phyloP scores from a whole-genome alignment of 2,329 filamentous ascomycete species.

The Dothistroma septosporum region DNA sequence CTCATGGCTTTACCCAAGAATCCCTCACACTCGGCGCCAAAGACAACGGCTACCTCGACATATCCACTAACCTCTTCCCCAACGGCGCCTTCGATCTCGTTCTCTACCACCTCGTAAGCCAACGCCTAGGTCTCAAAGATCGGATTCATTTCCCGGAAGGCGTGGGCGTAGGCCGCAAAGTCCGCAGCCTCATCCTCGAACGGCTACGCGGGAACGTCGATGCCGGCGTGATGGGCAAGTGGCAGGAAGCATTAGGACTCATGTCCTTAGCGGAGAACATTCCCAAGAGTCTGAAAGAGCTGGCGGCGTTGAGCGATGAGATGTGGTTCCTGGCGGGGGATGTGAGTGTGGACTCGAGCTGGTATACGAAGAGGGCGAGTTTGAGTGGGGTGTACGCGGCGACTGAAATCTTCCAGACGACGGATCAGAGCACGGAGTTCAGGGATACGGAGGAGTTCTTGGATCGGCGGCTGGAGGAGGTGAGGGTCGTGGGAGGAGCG shows the following conservation, averaged over 20 bases:
- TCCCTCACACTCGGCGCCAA: constrained; percentile 73
- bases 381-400: constrained; percentile 64
- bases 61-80: constrained; percentile 77
- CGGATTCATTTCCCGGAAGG: constrained; percentile 42
- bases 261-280: constrained; percentile 84
- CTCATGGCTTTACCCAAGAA: constrained; percentile 73
- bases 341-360: constrained; percentile 72
- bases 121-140: constrained; percentile 57
- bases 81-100: constrained; percentile 78
- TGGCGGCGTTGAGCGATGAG: constrained; percentile 81
- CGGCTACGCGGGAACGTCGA: constrained; percentile 69
- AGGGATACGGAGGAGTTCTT: constrained; percentile 76
- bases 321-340: constrained; percentile 87
- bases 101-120: constrained; percentile 67
- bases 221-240: constrained; percentile 60
- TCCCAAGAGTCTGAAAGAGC: constrained; percentile 69
- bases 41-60: constrained; percentile 81
- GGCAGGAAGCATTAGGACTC: constrained; percentile 87
- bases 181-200: constrained; percentile 70
- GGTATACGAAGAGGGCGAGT: constrained; percentile 73
- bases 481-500: constrained; percentile 58
- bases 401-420: constrained; percentile 89
- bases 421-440: constrained; percentile 70
- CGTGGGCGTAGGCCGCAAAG: constrained; percentile 57
- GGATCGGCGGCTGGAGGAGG: constrained; percentile 68